phyloP scores from a whole-genome alignment of 495 filamentous ascomycete species.

The Penicillium herquei region DNA sequence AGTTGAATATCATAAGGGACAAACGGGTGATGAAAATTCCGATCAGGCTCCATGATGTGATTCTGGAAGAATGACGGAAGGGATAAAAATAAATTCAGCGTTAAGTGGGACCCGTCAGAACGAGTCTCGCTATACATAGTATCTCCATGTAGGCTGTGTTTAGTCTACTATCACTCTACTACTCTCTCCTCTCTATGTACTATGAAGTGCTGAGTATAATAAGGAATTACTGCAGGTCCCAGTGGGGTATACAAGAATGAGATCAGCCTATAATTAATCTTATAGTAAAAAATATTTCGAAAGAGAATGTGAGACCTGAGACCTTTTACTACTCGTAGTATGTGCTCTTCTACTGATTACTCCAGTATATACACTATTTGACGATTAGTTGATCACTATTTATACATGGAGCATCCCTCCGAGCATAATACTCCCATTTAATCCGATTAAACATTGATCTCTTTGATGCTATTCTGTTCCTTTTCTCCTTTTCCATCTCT shows the following conservation, averaged over 20 bases:
- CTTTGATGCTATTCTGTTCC: not conserved
- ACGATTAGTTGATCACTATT: too few relatives aligned
- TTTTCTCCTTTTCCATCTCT: not conserved
- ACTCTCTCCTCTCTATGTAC: too few relatives aligned
- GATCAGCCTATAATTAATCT: not conserved
- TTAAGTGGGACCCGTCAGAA: too few relatives aligned
- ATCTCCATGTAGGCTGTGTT: too few relatives aligned
- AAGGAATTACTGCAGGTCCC: too few relatives aligned
- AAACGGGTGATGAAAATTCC: slow-evolving; percentile 88
- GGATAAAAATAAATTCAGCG: slow-evolving; percentile 19
- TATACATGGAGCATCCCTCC: too few relatives aligned
- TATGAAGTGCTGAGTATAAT: too few relatives aligned
- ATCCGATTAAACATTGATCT: not conserved
- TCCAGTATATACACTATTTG: too few relatives aligned
- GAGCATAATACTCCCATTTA: not conserved
- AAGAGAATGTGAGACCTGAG: not conserved
- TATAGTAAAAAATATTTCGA: not conserved
- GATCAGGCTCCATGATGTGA: slow-evolving; percentile 1
- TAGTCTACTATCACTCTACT: too few relatives aligned
- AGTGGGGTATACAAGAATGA: not conserved
- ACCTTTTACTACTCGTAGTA: not conserved
- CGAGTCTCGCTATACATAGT: too few relatives aligned
- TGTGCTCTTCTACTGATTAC: too few relatives aligned
- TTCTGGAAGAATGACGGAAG: slow-evolving; percentile 14
- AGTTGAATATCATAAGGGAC: slow-evolving; percentile 87